phyloP scores from a whole-genome alignment of 768 basidiomycete genomes.

The Plicaturopsis crispa region DNA sequence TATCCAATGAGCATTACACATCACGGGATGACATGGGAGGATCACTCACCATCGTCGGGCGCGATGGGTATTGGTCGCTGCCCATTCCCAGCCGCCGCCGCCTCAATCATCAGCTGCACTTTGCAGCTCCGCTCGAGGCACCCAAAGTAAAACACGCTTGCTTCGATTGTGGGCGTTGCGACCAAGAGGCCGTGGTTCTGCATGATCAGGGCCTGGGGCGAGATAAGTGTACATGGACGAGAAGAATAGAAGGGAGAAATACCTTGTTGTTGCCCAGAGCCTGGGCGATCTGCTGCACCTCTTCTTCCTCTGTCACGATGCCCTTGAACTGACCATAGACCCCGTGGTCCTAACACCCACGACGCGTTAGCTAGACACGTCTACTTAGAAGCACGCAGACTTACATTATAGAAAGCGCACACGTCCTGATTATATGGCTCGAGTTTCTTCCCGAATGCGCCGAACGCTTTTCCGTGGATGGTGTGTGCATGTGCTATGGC shows the following conservation, averaged over 20 bases:
- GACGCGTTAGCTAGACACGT: too few species aligned
- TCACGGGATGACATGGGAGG: too few species aligned
- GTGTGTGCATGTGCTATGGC: constrained; percentile 28
- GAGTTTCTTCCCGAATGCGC: constrained; percentile 22
- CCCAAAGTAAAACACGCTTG: constrained; percentile 16
- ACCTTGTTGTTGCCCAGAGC: constrained; percentile 32
- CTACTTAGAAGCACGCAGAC: too few species aligned
- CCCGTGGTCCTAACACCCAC: too few species aligned
- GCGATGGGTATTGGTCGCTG: constrained; percentile 15
- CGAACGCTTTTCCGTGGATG: constrained; percentile 27
- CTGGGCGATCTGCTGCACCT: constrained; percentile 36
- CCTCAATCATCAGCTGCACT: constrained; percentile 21
- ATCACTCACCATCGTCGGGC: constrained; percentile 18
- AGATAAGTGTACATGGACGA: constrained; percentile 6
- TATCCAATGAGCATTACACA: too few species aligned
- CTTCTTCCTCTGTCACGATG: constrained; percentile 35
- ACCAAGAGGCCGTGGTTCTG: constrained; percentile 22
- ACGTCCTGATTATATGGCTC: constrained; percentile 25
- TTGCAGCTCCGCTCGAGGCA: constrained; percentile 20
- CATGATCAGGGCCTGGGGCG: constrained; percentile 17
- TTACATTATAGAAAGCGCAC: constrained; percentile 24
- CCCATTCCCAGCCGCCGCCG: constrained; percentile 16
- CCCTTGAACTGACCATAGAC: constrained; percentile 41
- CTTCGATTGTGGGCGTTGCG: constrained; percentile 15
- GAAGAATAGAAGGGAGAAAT: background rate